Conservation (phyloP, 2,329 filamentous ascomycete genomes). For the Aspergillus unguis region DNA sequence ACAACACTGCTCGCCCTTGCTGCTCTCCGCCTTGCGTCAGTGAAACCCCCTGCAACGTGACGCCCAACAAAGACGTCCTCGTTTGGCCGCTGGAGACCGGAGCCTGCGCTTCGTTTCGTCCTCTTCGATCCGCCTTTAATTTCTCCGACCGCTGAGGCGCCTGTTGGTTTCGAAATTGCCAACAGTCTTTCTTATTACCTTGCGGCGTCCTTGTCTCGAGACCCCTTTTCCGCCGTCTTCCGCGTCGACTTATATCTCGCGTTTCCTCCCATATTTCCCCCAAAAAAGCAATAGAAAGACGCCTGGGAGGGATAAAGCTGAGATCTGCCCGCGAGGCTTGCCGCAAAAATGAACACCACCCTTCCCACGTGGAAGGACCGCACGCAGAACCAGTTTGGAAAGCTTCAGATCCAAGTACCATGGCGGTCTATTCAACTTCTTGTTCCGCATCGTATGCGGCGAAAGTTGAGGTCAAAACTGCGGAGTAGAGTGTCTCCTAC, state of each 20-base stretch:
- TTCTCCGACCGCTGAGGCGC: slow-evolving; percentile 12
- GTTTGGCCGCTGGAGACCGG: slow-evolving; percentile 26
- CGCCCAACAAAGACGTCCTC: slow-evolving; percentile 18
- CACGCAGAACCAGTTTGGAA: slow-evolving; percentile 42
- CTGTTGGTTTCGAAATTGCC: slow-evolving; percentile 13
- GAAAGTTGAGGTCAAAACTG: slow-evolving; percentile 66
- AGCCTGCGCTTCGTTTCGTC: slow-evolving; percentile 14
- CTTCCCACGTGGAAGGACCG: slow-evolving; percentile 48
- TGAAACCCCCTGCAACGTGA: slow-evolving; percentile 30
- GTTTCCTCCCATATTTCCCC: background rate
- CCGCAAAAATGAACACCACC: slow-evolving; percentile 33
- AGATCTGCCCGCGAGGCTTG: slow-evolving; percentile 18
- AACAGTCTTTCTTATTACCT: slow-evolving; percentile 16
- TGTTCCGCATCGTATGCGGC: slow-evolving; percentile 63
- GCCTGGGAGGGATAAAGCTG: slow-evolving; percentile 13
- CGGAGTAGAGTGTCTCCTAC: slow-evolving; percentile 64
- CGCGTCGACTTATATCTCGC: slow-evolving; percentile 5
- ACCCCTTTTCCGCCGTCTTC: slow-evolving; percentile 20
- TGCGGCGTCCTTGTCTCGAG: slow-evolving; percentile 15
- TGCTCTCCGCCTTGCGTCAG: slow-evolving; percentile 29
- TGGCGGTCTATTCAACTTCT: slow-evolving; percentile 50
- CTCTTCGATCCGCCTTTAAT: slow-evolving; percentile 11
- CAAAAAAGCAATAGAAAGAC: background rate
- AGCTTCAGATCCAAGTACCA: slow-evolving; percentile 46
- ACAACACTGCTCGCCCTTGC: slow-evolving; percentile 17